Evolutionary conservation across 2,329 filamentous ascomycete species (phyloP), one percentile per base, ranked within the genome.

Genomic region (Tolypocladium cylindrosporum): DNA sequence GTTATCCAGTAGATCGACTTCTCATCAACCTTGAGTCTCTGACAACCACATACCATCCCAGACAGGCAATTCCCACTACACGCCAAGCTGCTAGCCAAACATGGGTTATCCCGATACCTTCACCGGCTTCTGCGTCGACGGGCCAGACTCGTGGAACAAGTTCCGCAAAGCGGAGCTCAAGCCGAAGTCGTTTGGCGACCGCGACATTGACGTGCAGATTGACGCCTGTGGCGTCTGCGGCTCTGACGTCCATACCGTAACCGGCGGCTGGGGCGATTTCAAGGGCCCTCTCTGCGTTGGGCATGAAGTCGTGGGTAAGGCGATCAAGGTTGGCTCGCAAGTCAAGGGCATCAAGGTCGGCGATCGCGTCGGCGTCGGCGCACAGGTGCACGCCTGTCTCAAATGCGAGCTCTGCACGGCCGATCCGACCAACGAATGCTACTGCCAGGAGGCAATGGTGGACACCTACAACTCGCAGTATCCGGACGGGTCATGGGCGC

Each of bases 181-280:
- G 36, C 72, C 72, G 16, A 74, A 74, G 64, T 66, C 69, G 1
- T 74, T 74, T 39, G 71, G 61, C 19, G 65, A 69, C 9, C 64
- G 68, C 57, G 69, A 71, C 55, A 60, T 90, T 63, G 88, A 91
- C 67, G 82, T 91, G 68, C 84, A 88, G 71, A 86, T 91, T 63
- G 81, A 87, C 58, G 83, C 81, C 60, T 89, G 86, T 68, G 85
- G 86, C 66, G 75, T 86, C 56, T 86, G 83, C 67, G 82, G 83
- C 61, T 82, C 78, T 57, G 83, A 86, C 63, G 75, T 86, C 16
- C 83, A 85, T 71, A 84, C 79, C 31, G 72, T 84, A 57, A 80
- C 74, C 55, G 79, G 79, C 58, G 80, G 81, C 60, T 84, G 81
- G 82, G 80, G 81, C 43, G 71, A 74, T 14, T 75, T 68, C 54